Evolutionary conservation across 139 green algal genomes (phyloP).

Genomic region (Closterium sp.): DNA sequence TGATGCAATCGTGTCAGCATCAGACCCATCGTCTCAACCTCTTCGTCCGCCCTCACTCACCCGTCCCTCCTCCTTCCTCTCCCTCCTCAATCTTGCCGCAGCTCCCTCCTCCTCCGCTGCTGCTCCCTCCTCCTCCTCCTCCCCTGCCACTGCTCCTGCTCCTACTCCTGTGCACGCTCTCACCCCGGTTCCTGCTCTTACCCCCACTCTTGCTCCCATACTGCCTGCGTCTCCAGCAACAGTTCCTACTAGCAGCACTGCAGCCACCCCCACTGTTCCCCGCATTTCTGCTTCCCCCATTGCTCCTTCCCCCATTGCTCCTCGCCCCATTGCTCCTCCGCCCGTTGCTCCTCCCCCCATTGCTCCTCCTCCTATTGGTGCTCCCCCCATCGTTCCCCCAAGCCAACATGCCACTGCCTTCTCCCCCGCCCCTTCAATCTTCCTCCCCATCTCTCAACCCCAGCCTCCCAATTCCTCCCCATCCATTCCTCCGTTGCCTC

Average conservation of each 20-base stretch:
- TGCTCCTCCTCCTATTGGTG: background rate
- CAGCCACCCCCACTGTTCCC: too few species aligned
- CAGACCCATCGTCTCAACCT: too few species aligned
- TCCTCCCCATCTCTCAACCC: background rate
- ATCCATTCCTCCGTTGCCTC: background rate
- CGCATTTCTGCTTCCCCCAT: background rate
- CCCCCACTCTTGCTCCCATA: background rate
- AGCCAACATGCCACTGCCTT: too few species aligned
- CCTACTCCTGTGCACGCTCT: too few species aligned
- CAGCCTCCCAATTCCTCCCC: background rate
- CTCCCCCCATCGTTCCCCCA: background rate
- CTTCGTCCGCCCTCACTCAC: too few species aligned
- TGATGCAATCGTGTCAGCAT: background rate
- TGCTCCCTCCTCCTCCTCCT: background rate
- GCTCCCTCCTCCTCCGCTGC: background rate
- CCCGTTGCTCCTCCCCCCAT: too few species aligned
- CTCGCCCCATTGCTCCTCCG: too few species aligned
- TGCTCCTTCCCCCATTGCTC: too few species aligned
- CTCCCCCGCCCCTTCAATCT: background rate
- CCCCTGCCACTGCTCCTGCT: background rate
- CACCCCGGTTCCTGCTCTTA: background rate
- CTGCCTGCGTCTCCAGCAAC: background rate
- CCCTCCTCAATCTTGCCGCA: background rate
- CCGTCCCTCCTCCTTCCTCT: background rate
- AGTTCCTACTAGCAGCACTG: background rate